Conservation (phyloP, 768 basidiomycete species). For the Clitopilus hobsonii region DNA sequence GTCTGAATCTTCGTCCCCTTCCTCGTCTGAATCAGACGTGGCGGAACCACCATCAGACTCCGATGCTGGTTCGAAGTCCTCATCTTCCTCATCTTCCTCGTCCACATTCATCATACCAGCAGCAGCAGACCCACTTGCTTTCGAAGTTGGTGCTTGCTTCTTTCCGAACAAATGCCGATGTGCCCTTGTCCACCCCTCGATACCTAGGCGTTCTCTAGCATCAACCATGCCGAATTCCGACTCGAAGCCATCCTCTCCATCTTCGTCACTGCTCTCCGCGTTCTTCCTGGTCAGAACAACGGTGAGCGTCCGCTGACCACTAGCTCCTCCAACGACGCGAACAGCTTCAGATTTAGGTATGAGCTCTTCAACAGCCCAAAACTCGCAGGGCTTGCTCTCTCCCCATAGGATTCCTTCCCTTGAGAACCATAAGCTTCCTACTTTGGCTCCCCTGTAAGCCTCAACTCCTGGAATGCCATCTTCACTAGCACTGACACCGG, state of each 20-base stretch:
- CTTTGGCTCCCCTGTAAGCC: slow-evolving; percentile 68
- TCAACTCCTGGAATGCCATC: slow-evolving; percentile 58
- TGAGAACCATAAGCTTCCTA: slow-evolving; percentile 71
- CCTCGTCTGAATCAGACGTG: slow-evolving; percentile 24
- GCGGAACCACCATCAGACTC: slow-evolving; percentile 32
- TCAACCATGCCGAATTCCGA: slow-evolving; percentile 73
- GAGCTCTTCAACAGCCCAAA: slow-evolving; percentile 64
- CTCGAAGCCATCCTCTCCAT: slow-evolving; percentile 44
- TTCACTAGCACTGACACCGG: slow-evolving; percentile 28
- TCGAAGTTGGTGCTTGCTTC: slow-evolving; percentile 12
- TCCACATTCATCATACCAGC: slow-evolving; percentile 32
- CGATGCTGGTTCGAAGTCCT: slow-evolving; percentile 32
- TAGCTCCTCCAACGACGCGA: slow-evolving; percentile 41
- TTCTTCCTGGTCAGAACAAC: slow-evolving; percentile 46
- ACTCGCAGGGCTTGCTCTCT: slow-evolving; percentile 73
- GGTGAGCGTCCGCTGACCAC: slow-evolving; percentile 64
- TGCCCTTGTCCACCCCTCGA: slow-evolving; percentile 60
- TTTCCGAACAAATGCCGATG: slow-evolving; percentile 56
- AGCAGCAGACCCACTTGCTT: slow-evolving; percentile 13
- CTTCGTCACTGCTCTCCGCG: slow-evolving; percentile 21
- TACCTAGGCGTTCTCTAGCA: slow-evolving; percentile 59
- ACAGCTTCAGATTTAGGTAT: slow-evolving; percentile 43
- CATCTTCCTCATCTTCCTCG: slow-evolving; percentile 44
- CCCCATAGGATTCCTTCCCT: slow-evolving; percentile 67
- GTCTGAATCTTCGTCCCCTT: slow-evolving; percentile 10